A percentile compares a stretch with the other conserved stretches of the same genome.
phyloP scores from a whole-genome alignment of 139 green algal genomes.

The Coccomyxa sp. region DNA sequence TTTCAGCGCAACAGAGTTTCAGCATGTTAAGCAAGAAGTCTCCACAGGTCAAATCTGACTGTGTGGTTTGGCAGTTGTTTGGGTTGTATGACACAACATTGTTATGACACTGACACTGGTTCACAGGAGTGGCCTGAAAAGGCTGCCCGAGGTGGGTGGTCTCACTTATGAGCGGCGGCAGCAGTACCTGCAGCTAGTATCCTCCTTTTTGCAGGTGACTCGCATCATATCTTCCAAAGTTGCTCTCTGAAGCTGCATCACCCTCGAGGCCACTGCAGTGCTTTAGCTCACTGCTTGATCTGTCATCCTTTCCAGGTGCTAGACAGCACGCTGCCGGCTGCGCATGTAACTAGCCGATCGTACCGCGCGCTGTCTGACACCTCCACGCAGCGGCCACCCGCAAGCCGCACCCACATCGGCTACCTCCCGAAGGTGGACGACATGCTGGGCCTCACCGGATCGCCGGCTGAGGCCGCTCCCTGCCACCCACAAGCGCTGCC shows the following conservation, averaged over 20 bases:
- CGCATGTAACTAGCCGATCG: not conserved
- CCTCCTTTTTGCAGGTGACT: not conserved
- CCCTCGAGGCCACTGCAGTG: not conserved
- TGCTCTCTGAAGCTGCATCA: not conserved
- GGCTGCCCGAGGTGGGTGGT: slow-evolving; percentile 26
- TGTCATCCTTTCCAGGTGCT: not conserved
- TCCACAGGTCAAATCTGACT: too few relatives aligned
- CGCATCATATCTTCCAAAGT: not conserved
- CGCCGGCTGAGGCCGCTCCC: not conserved
- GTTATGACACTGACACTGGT: too few relatives aligned
- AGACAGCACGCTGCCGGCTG: not conserved
- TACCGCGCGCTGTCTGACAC: not conserved
- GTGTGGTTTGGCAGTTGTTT: too few relatives aligned
- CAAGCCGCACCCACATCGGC: not conserved
- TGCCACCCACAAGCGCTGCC: not conserved
- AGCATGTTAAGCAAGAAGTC: too few relatives aligned
- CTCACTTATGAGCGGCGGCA: not conserved
- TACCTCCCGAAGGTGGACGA: slow-evolving; percentile 1
- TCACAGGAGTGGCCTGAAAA: slow-evolving; percentile 19
- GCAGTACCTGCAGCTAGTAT: not conserved
- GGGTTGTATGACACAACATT: too few relatives aligned
- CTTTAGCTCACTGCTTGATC: not conserved
- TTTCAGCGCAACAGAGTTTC: too few relatives aligned
- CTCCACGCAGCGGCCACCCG: not conserved
- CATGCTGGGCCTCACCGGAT: not conserved